phyloP scores from a whole-genome alignment of 257 asterid genomes.

The Primulina tabacum region DNA sequence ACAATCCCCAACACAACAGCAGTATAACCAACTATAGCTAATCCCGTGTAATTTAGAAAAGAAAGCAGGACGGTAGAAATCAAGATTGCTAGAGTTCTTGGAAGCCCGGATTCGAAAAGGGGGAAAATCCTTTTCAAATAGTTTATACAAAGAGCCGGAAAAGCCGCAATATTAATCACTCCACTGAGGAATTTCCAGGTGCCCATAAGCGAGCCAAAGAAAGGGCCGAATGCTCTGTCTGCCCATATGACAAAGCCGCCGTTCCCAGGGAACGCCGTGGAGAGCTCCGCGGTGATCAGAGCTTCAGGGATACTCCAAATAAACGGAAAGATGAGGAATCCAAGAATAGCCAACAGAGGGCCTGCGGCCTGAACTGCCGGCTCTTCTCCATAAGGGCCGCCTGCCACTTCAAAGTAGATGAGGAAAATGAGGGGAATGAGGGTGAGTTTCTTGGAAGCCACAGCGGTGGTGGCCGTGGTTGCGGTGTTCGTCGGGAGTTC shows the following conservation, averaged over 20 bases:
- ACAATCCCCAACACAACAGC: slow-evolving; percentile 59
- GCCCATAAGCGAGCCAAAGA: slow-evolving; percentile 81
- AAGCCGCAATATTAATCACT: slow-evolving; percentile 72
- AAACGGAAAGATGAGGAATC: slow-evolving; percentile 80
- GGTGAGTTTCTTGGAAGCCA: slow-evolving; percentile 48
- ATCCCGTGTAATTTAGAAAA: slow-evolving; percentile 55
- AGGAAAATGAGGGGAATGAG: slow-evolving; percentile 78
- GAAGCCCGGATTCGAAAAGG: slow-evolving; percentile 38
- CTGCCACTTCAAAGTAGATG: slow-evolving; percentile 84
- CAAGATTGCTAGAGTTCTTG: slow-evolving; percentile 44
- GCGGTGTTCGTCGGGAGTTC: slow-evolving; percentile 36
- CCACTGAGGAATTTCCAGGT: slow-evolving; percentile 73
- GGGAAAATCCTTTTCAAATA: slow-evolving; percentile 60
- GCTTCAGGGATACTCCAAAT: slow-evolving; percentile 88
- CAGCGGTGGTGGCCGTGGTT: slow-evolving; percentile 17
- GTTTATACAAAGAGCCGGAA: slow-evolving; percentile 60
- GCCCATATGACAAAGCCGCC: slow-evolving; percentile 95
- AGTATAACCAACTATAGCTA: slow-evolving; percentile 59
- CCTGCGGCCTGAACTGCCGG: slow-evolving; percentile 87
- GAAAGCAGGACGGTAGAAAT: slow-evolving; percentile 41
- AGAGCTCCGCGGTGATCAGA: slow-evolving; percentile 82
- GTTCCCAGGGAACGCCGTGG: slow-evolving; percentile 79
- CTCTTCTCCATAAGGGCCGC: slow-evolving; percentile 92
- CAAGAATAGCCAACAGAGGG: slow-evolving; percentile 70
- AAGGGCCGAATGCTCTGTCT: slow-evolving; percentile 76